These are phyloP conservation scores for Phytophthora capsici DNA, from an alignment of 352 stramenopile genomes.

Conservation along the genomic window DNA sequence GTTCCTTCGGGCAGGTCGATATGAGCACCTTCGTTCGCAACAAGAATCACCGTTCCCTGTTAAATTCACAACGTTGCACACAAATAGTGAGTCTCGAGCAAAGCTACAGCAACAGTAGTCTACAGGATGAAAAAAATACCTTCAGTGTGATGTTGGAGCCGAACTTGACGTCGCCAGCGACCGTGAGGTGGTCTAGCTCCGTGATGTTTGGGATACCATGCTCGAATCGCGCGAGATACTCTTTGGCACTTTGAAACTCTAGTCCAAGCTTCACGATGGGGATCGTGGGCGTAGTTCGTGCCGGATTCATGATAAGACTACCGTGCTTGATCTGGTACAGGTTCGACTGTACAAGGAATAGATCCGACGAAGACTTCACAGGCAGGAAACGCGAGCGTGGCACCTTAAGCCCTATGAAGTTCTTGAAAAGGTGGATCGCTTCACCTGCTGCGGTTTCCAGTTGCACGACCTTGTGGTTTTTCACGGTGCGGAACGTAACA, in stretches of 20 bases:
- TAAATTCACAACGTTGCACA: slow-evolving; percentile 8
- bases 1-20: slow-evolving; percentile 94
- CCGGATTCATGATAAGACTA: slow-evolving; percentile 89
- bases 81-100: not conserved
- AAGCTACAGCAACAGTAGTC: not conserved
- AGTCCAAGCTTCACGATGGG: slow-evolving; percentile 94
- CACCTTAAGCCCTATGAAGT: slow-evolving; percentile 96
- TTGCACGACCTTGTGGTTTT: slow-evolving; percentile 96
- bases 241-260: slow-evolving; percentile 90
- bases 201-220: slow-evolving; percentile 93
- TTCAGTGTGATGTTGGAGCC: slow-evolving; percentile 93
- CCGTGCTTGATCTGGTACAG: slow-evolving; percentile 94
- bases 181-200: slow-evolving; percentile 94
- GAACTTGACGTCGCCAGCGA: slow-evolving; percentile 94
- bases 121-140: slow-evolving; percentile 51
- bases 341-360: slow-evolving; percentile 95
- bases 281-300: slow-evolving; percentile 81
- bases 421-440: slow-evolving; percentile 98
- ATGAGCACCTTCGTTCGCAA: slow-evolving; percentile 93
- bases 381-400: slow-evolving; percentile 96
- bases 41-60: slow-evolving; percentile 94
- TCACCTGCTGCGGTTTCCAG: slow-evolving; percentile 97
- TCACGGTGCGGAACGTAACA: slow-evolving; percentile 94
- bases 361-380: slow-evolving; percentile 99
- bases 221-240: slow-evolving; percentile 89